Evolutionary conservation across 495 filamentous ascomycete genomes (phyloP).

Genomic region (Hypoxylon cercidicola): DNA sequence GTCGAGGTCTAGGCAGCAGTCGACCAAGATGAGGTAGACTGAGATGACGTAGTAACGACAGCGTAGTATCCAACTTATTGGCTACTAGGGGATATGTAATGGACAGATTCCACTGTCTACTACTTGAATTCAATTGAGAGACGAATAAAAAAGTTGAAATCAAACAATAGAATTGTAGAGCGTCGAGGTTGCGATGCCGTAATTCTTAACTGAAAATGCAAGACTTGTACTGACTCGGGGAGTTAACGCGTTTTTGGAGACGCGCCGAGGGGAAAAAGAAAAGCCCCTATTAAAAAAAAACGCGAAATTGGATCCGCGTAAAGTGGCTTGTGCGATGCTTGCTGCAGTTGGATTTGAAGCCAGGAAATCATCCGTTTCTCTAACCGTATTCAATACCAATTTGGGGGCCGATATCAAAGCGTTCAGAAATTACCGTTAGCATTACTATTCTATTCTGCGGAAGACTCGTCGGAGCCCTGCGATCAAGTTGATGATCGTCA

Average conservation of each 20-base stretch:
- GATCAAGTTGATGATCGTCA: constrained; percentile 2
- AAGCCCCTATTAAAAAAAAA: constrained; percentile 16
- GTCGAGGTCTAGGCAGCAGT: constrained; percentile 12
- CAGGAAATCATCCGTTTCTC: neutral
- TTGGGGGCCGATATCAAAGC: neutral
- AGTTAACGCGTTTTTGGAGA: constrained; percentile 23
- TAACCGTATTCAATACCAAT: neutral
- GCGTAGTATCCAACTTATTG: neutral
- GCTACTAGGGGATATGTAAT: neutral
- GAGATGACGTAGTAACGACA: constrained; percentile 30
- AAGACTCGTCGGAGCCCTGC: constrained; percentile 6
- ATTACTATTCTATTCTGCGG: constrained; percentile 9
- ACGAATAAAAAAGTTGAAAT: constrained; percentile 1
- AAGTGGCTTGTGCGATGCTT: constrained; percentile 38
- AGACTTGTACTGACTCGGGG: constrained; percentile 1
- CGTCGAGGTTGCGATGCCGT: constrained; percentile 2
- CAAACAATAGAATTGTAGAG: constrained; percentile 19
- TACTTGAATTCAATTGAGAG: constrained; percentile 5
- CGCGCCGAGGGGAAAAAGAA: constrained; percentile 13
- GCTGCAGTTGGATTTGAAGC: neutral
- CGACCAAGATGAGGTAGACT: constrained; percentile 16
- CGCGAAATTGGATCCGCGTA: constrained; percentile 27
- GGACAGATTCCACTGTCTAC: neutral
- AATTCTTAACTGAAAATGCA: constrained; percentile 20
- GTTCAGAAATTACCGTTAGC: constrained; percentile 3